Conservation (phyloP, 2,329 filamentous ascomycete genomes). For the Dactylellina haptotyla region DNA sequence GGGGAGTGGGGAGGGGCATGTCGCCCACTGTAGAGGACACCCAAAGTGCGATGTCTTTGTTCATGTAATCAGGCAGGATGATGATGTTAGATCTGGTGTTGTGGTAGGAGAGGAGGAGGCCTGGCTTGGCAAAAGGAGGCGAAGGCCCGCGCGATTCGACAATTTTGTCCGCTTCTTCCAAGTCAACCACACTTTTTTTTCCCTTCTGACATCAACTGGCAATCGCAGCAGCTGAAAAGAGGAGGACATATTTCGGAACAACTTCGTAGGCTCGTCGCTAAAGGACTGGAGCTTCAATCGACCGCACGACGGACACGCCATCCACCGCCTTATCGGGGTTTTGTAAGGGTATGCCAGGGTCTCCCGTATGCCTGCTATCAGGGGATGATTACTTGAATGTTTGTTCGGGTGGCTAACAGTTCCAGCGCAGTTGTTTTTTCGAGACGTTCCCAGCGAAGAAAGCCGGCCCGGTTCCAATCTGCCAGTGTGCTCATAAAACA, state of each 20-base stretch:
- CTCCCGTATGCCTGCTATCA: conserved; percentile 17
- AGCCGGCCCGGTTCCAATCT: not conserved
- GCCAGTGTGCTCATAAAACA: conserved; percentile 19
- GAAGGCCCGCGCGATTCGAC: conserved; percentile 46
- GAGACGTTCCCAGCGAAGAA: conserved; percentile 31
- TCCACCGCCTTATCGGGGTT: conserved; percentile 5
- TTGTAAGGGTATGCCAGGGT: conserved; percentile 36
- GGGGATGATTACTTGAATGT: conserved; percentile 29
- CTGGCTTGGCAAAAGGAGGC: conserved; percentile 44
- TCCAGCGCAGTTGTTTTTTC: conserved; percentile 43
- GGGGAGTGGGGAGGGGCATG: not conserved
- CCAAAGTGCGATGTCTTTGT: not conserved
- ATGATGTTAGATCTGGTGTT: not conserved
- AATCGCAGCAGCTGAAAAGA: conserved; percentile 35
- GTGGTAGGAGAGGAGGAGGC: conserved; percentile 2
- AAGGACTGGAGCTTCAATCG: conserved; percentile 41
- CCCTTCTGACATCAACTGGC: conserved; percentile 37
- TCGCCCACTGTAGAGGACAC: not conserved
- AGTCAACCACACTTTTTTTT: conserved; percentile 21
- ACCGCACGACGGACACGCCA: not conserved
- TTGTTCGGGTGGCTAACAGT: conserved; percentile 54
- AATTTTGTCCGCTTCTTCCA: conserved; percentile 26
- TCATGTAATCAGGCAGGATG: not conserved
- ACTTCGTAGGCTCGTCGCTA: conserved; percentile 27
- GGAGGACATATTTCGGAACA: conserved; percentile 28